A percentile compares a stretch with the other conserved stretches of the same genome.
Conservation (phyloP, 1,284 basidiomycete species). For the Papiliotrema fonsecae region DNA sequence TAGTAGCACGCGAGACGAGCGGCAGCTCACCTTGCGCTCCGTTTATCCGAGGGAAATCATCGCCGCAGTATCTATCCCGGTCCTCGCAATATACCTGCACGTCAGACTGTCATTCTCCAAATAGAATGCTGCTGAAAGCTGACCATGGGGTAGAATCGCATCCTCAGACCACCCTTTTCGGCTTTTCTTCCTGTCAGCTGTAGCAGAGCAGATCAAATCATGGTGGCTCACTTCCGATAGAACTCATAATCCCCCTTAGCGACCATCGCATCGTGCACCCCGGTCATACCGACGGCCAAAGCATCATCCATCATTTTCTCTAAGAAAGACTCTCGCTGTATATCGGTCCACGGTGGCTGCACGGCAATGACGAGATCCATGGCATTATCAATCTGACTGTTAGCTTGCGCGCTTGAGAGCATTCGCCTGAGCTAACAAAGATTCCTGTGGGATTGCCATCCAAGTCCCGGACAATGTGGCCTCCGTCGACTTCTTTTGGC, state of each 20-base stretch:
- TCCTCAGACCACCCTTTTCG: conserved; percentile 38
- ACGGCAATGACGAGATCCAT: conserved; percentile 45
- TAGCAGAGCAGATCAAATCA: conserved; percentile 7
- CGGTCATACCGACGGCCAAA: conserved; percentile 68
- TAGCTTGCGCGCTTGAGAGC: conserved; percentile 52
- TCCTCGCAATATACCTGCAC: conserved; percentile 47
- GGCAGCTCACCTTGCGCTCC: conserved; percentile 20
- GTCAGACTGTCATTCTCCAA: not conserved
- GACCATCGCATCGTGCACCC: conserved; percentile 73
- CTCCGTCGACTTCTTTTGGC: conserved; percentile 62
- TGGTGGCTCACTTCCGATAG: conserved; percentile 56
- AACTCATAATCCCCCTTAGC: conserved; percentile 58
- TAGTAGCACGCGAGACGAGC: not conserved
- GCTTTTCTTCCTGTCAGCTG: conserved; percentile 58
- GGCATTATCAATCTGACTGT: conserved; percentile 46
- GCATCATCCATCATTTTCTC: conserved; percentile 63
- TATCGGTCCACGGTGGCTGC: conserved; percentile 59
- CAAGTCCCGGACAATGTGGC: conserved; percentile 63
- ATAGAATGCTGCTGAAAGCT: conserved; percentile 31
- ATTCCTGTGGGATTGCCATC: conserved; percentile 67
- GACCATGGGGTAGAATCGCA: conserved; percentile 74
- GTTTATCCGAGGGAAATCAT: conserved; percentile 58
- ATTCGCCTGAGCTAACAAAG: conserved; percentile 25
- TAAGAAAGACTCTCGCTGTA: conserved; percentile 59
- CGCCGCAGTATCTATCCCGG: conserved; percentile 62